Conservation (phyloP, 768 basidiomycete genomes). For the Cystofilobasidium capitatum region DNA sequence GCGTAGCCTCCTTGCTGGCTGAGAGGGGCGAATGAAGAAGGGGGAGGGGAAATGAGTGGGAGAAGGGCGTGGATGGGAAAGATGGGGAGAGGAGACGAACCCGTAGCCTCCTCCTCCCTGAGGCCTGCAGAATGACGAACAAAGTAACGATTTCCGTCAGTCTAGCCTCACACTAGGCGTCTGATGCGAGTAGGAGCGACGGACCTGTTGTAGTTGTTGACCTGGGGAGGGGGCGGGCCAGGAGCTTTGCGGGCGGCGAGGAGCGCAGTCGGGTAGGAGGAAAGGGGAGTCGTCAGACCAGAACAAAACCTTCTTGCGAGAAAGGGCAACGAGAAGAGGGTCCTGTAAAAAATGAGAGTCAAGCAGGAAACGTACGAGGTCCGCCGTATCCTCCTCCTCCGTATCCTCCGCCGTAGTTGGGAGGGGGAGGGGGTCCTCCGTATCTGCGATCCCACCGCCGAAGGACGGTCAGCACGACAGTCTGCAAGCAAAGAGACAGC, state of each 20-base stretch:
- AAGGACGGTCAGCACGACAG: neutral
- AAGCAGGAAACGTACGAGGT: no score
- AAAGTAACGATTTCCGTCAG: neutral
- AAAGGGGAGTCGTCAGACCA: no score
- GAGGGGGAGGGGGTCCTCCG: conserved; percentile 74
- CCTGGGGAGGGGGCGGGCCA: neutral
- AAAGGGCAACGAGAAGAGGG: no score
- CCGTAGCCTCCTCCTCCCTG: neutral
- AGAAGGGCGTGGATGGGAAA: neutral
- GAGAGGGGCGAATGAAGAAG: neutral
- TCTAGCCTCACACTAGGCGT: neutral
- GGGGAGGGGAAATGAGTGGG: neutral
- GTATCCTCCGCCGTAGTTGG: conserved; percentile 34
- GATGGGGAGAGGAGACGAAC: neutral
- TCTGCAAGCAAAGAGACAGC: no score
- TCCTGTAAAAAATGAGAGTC: no score
- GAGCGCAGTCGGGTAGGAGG: neutral
- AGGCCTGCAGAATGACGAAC: neutral
- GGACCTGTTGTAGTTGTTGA: conserved; percentile 1
- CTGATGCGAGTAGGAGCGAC: neutral
- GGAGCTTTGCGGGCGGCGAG: neutral
- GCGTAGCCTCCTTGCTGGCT: neutral
- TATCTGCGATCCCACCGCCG: neutral
- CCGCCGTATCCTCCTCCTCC: neutral
- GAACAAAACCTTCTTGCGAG: no score